These are phyloP conservation scores for Aspergillus proliferans DNA, from an alignment of 2,329 filamentous ascomycete species.

Conservation along the genomic window DNA sequence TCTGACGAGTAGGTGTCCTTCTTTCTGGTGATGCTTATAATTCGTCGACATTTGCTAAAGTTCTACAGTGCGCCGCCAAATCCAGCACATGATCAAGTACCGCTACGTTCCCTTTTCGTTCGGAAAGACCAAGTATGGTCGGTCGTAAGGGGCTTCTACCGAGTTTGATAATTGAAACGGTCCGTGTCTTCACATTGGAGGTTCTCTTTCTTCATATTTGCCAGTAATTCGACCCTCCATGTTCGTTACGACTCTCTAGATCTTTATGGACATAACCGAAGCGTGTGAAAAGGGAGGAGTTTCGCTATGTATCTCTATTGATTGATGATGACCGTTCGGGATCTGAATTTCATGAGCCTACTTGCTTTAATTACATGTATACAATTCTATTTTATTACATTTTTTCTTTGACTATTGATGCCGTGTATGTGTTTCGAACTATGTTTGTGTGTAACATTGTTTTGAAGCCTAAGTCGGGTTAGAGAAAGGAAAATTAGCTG, in stretches of 20 bases:
- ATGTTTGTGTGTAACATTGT: no score
- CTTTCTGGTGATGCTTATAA: not conserved
- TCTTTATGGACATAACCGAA: not conserved
- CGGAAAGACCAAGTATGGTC: constrained; percentile 73
- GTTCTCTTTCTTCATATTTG: not conserved
- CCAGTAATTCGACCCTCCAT: not conserved
- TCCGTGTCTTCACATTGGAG: no score
- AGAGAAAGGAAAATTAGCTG: no score
- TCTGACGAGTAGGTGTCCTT: constrained; percentile 70
- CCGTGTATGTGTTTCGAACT: no score
- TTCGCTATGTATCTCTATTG: constrained; percentile 1
- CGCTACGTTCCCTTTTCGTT: constrained; percentile 92
- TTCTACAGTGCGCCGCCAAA: constrained; percentile 84
- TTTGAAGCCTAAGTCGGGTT: no score
- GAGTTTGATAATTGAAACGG: not conserved
- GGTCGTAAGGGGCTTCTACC: constrained; percentile 18
- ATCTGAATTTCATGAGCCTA: constrained; percentile 5
- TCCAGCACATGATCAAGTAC: constrained; percentile 99
- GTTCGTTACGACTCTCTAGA: not conserved
- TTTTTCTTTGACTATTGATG: not conserved
- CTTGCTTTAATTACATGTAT: constrained; percentile 3
- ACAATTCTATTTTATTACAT: constrained; percentile 3
- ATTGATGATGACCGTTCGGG: constrained; percentile 7
- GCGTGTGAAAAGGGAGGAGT: not conserved
- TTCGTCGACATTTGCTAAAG: constrained; percentile 4